Base-by-base conservation (phyloP, 805 yeast species). In the Candida boleticola region DNA sequence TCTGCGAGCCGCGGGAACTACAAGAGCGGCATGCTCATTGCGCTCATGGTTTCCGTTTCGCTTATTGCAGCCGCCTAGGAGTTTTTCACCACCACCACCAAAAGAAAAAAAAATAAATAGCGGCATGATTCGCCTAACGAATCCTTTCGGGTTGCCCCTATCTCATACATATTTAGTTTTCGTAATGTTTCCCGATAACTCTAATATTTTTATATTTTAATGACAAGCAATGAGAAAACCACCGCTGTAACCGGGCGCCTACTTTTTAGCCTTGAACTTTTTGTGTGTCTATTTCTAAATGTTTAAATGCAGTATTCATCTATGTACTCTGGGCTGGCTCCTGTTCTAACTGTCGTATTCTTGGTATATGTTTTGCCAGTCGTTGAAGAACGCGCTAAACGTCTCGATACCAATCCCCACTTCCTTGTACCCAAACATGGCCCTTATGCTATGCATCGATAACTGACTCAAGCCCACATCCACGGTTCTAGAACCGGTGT, bases 401-500 rank as follows among this genome's bases (percentile, higher is more conserved):
- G 65, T 56, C 16, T 58, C 50, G 5, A 65, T 54, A 0, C 75
- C 73, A 21, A 65, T 52, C 2, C 68, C 71, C 4, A 61, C 61
- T 35, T 70, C 75, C 42, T 63, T 64, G 41, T 53, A 63, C 0
- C 75, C 75, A 43, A 61, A 55, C 18, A 60, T 51, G 7, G 68
- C 64, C 29, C 75, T 51, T 18, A 68, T 65, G 22, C 68, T 60
- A 45, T 70, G 75, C 75, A 70, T 70, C 29, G 69, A 57, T 17
- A 70, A 52, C n/a, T 66, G 68, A 0, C 74, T 66, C 34, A 70
- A 46, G 1, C 75, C 75, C 10, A 69, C 66, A 47, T 70, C 75
- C 11, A 70, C 54, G 9, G 66, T 65, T 29, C 68, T 49, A 4
- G 66, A 62, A 2, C 73, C 73, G 1, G 64, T 61, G 11, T 52